phyloP scores from a whole-genome alignment of 106 monocot species.

The Xerophyta viscosa region DNA sequence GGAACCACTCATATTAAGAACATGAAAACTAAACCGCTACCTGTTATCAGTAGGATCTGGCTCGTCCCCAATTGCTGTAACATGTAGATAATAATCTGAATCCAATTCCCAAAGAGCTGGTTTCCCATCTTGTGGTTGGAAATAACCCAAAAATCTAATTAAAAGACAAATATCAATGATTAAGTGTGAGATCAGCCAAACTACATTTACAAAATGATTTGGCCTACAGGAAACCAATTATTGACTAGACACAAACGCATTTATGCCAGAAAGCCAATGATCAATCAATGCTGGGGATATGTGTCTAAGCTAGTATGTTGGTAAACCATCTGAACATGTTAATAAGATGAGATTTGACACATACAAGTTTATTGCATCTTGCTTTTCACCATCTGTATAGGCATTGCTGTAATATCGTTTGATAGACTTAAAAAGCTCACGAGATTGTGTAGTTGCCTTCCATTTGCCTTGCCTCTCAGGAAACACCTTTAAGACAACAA shows the following conservation, averaged over 20 bases:
- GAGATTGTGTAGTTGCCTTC: conserved; percentile 98
- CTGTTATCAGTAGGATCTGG: conserved; percentile 23
- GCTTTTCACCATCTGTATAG: conserved; percentile 98
- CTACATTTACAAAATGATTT: no score
- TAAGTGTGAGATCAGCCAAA: no score
- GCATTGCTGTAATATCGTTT: conserved; percentile 97
- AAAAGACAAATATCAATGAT: conserved; percentile 2
- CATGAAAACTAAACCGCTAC: conserved; percentile 13
- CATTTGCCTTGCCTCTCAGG: conserved; percentile 98
- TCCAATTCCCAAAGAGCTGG: conserved; percentile 98
- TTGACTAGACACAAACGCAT: no score
- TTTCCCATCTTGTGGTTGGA: conserved; percentile 94
- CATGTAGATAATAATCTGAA: conserved; percentile 98
- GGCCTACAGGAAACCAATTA: no score
- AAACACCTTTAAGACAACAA: conserved; percentile 66
- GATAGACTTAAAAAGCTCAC: conserved; percentile 94
- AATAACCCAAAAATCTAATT: conserved; percentile 91
- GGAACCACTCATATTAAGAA: no score
- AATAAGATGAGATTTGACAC: neutral
- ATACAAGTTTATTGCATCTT: conserved; percentile 98
- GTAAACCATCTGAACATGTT: no score
- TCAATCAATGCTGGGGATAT: no score
- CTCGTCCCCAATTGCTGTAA: conserved; percentile 58
- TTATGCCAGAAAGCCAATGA: no score
- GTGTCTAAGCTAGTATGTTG: no score